phyloP scores from a whole-genome alignment of 331 rosid species.

The Rosa hybrid region DNA sequence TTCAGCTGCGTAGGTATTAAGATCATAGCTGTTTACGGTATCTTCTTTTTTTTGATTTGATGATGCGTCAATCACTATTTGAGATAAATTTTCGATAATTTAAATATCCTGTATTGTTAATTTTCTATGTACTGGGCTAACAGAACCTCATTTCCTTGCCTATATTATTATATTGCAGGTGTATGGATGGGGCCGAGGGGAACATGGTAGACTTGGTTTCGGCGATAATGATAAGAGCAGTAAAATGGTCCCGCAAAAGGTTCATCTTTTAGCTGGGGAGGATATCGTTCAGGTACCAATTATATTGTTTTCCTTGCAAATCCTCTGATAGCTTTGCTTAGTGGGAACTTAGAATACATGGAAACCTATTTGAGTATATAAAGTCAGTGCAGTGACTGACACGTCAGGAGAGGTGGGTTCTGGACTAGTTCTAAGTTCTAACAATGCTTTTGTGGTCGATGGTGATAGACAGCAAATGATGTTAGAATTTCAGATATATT shows the following conservation, averaged over 20 bases:
- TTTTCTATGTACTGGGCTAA: background rate
- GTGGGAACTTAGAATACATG: slow-evolving; percentile 7
- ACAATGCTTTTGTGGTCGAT: background rate
- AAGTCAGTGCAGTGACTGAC: background rate
- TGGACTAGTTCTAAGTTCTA: background rate
- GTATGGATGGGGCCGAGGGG: slow-evolving; percentile 99
- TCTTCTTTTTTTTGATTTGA: background rate
- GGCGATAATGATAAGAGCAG: slow-evolving; percentile 98
- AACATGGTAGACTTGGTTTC: slow-evolving; percentile 97
- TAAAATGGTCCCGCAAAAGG: slow-evolving; percentile 95
- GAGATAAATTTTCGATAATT: background rate
- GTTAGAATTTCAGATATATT: background rate
- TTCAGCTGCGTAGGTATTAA: background rate
- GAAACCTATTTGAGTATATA: background rate
- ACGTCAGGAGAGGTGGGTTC: background rate
- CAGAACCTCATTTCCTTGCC: background rate
- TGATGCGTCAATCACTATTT: background rate
- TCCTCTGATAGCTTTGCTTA: slow-evolving; percentile 1
- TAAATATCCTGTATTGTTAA: background rate
- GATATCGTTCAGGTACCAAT: slow-evolving; percentile 84
- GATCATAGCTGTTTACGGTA: background rate
- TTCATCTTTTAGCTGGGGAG: slow-evolving; percentile 87
- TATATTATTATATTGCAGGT: slow-evolving; percentile 55
- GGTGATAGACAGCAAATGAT: background rate
- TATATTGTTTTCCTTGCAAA: background rate